These are phyloP conservation scores for Talaromyces rugulosus DNA, from an alignment of 2,329 filamentous ascomycete genomes.

Conservation along the genomic window DNA sequence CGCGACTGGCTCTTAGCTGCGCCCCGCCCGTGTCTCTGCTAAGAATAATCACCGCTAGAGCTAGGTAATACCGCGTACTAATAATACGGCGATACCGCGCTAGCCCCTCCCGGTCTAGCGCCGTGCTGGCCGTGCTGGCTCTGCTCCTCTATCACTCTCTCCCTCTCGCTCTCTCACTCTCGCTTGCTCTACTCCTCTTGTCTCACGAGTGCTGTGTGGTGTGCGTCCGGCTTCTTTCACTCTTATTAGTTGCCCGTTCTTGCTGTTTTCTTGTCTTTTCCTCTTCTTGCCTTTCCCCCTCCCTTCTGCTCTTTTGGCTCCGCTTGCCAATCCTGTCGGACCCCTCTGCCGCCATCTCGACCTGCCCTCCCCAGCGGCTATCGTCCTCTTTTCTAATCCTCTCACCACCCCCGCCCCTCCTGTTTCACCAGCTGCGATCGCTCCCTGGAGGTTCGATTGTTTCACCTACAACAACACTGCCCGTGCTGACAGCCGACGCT, in stretches of 20 bases:
- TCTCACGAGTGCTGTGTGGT: background rate
- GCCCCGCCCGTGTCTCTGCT: background rate
- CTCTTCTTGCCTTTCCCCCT: conserved; percentile 10
- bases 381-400: conserved; percentile 2
- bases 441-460: conserved; percentile 41
- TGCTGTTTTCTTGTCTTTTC: background rate
- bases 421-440: conserved; percentile 18
- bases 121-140: background rate
- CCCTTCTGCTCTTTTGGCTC: conserved; percentile 13
- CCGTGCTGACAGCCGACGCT: background rate
- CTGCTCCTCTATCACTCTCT: conserved; percentile 9
- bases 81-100: background rate
- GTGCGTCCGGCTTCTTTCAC: background rate
- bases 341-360: conserved; percentile 4
- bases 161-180: conserved; percentile 9
- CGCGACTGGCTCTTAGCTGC: background rate
- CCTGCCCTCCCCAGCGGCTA: background rate
- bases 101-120: background rate
- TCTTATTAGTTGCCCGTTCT: conserved; percentile 8
- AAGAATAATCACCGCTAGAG: background rate
- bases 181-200: conserved; percentile 7
- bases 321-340: conserved; percentile 5
- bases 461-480: conserved; percentile 14
- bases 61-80: background rate
- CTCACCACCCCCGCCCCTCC: conserved; percentile 7